phyloP scores from a whole-genome alignment of 2,329 filamentous ascomycete species.

The Alternaria alternata region DNA sequence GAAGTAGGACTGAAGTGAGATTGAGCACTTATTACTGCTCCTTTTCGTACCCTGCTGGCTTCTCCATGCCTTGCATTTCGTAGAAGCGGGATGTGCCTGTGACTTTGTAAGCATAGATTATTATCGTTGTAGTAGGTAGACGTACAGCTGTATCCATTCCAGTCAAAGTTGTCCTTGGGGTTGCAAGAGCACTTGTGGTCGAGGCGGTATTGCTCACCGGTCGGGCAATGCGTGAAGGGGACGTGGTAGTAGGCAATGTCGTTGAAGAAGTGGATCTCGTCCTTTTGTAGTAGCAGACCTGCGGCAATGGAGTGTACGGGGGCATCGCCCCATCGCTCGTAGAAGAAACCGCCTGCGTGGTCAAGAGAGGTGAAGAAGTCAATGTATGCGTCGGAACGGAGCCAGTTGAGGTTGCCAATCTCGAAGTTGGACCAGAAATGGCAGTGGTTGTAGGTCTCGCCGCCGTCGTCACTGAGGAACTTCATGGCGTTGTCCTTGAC shows the following conservation, averaged over 20 bases:
- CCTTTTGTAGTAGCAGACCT: slow-evolving; percentile 83
- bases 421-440: slow-evolving; percentile 99
- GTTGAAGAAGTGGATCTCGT: slow-evolving; percentile 98
- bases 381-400: slow-evolving; percentile 85
- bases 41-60: slow-evolving; percentile 85
- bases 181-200: slow-evolving; percentile 95
- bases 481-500: slow-evolving; percentile 83
- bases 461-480: slow-evolving; percentile 90
- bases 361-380: slow-evolving; percentile 93
- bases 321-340: slow-evolving; percentile 97
- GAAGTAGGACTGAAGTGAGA: slow-evolving; percentile 17
- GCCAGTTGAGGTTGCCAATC: slow-evolving; percentile 91
- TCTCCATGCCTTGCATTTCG: slow-evolving; percentile 79
- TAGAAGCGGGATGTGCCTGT: slow-evolving; percentile 88
- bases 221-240: slow-evolving; percentile 97
- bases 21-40: slow-evolving; percentile 60
- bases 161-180: slow-evolving; percentile 97
- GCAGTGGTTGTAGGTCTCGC: slow-evolving; percentile 94
- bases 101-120: slow-evolving; percentile 19
- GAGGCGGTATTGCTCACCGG: slow-evolving; percentile 81
- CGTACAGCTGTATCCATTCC: slow-evolving; percentile 98
- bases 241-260: slow-evolving; percentile 99
- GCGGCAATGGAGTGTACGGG: slow-evolving; percentile 98
- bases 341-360: slow-evolving; percentile 95
- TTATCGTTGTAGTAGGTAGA: slow-evolving; percentile 19